A percentile compares a stretch with the other conserved stretches of the same genome.
Conservation (phyloP, 768 basidiomycete species). For the Phlebiopsis flavidoalba region DNA sequence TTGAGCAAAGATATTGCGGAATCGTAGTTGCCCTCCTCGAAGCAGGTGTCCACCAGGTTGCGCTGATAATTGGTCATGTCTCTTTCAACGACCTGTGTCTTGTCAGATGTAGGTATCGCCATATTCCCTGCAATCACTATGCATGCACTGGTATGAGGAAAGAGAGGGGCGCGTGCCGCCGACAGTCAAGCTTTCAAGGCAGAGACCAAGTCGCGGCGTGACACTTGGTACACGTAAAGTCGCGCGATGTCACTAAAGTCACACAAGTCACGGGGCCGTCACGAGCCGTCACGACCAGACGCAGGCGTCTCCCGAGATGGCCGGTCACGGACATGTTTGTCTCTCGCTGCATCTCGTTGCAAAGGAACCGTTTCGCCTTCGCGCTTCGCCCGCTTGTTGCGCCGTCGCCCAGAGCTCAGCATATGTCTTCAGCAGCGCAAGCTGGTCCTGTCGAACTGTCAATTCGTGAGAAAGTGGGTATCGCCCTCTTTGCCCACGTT, state of each 20-base stretch:
- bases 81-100: conserved; percentile 24
- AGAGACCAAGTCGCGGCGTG: neutral
- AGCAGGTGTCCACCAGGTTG: conserved; percentile 61
- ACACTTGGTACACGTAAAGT: neutral
- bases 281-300: neutral
- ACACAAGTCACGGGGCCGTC: neutral
- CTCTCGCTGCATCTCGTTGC: conserved; percentile 7
- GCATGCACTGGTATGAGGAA: neutral
- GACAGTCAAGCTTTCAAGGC: neutral
- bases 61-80: conserved; percentile 46
- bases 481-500: neutral
- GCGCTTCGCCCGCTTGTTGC: neutral
- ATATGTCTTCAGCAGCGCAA: conserved; percentile 6
- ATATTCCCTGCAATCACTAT: neutral
- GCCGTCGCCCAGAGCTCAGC: conserved; percentile 3
- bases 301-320: neutral
- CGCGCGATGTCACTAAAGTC: neutral
- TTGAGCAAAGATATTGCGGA: conserved; percentile 58
- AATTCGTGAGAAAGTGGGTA: conserved; percentile 16
- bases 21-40: conserved; percentile 77
- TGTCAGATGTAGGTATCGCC: neutral
- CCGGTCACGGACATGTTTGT: neutral
- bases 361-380: conserved; percentile 1
- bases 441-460: conserved; percentile 15
- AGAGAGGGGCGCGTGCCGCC: neutral